Evolutionary conservation across 2,329 filamentous ascomycete genomes (phyloP), one percentile per base, ranked within the genome.

Genomic region (Alternaria tenuissima): DNA sequence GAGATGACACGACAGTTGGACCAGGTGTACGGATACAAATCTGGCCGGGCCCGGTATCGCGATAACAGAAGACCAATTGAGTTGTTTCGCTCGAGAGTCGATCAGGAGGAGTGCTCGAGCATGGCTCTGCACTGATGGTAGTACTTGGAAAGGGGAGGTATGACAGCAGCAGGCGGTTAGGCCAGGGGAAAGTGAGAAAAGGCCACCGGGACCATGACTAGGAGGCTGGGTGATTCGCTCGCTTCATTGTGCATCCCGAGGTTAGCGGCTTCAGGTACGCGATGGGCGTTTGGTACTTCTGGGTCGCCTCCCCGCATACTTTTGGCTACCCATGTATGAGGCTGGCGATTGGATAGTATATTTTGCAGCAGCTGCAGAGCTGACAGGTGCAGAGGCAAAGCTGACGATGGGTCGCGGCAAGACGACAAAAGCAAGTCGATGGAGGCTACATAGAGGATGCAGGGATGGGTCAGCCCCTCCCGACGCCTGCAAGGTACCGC

Each of bases 261-360:
- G n/a, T 48, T 70, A 69, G 68, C 68, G 67, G 63, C 62, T 61
- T 68, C 62, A 65, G 48, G 60, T 58, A 59, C 22, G 62, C 65
- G 48, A 60, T 61, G 57, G 61, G 63, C 62, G 63, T 65, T 63
- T 63, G 57, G 59, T 59, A 39, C 56, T 57, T 57, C 46, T 46
- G 42, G 39, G 48, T 54, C 48, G 53, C 56, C 24, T 53, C 64
- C 66, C 59, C 66, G 65, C 63, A 62, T 39, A 30, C 47, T 30
- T 41, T 41, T 34, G 32, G 51, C 42, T 46, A 32, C 22, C 34
- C 30, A 34, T 14, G 36, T 30, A 12, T 18, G 14, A 38, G 57
- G 28, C 52, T 18, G 42, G 20, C 47, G 44, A 58, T 58, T 55
- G 52, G 53, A 46, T n/a, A 24, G 34, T 3, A 14, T 16, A 30